Evolutionary conservation across 2,329 filamentous ascomycete species (phyloP).

Genomic region (Fusarium siculi): DNA sequence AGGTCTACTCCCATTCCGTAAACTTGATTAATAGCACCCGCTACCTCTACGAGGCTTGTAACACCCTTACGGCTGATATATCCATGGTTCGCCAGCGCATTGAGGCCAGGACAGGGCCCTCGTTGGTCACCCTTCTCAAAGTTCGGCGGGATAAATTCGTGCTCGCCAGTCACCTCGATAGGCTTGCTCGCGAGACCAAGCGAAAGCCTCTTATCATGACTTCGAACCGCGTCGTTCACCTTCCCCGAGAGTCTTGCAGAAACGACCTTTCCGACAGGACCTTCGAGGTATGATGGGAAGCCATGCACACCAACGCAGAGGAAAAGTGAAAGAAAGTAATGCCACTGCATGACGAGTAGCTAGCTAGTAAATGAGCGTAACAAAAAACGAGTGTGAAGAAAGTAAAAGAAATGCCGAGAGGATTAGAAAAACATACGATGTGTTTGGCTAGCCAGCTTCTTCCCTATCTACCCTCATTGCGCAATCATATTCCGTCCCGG

Average conservation of each 20-base stretch:
- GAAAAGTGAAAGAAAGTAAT: not conserved
- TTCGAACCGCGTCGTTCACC: not conserved
- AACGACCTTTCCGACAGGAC: not conserved
- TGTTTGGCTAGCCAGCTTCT: not conserved
- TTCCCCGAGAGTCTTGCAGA: not conserved
- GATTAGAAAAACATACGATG: conserved; percentile 11
- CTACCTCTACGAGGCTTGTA: conserved; percentile 26
- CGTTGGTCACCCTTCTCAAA: conserved; percentile 42
- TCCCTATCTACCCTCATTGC: not conserved
- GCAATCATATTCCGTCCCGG: not conserved
- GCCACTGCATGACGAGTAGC: conserved; percentile 13
- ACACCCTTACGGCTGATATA: conserved; percentile 42
- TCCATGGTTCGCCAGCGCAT: conserved; percentile 52
- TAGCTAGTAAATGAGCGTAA: not conserved
- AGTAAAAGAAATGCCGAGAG: not conserved
- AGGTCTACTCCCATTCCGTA: conserved; percentile 19
- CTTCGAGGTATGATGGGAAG: conserved; percentile 5
- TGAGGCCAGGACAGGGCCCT: conserved; percentile 50
- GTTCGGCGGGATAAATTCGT: conserved; percentile 44
- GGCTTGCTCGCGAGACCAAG: not conserved
- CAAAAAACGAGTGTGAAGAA: not conserved
- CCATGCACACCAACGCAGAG: not conserved
- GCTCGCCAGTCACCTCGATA: conserved; percentile 19
- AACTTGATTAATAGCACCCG: conserved; percentile 22
- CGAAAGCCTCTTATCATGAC: not conserved